Evolutionary conservation across 805 yeast genomes (phyloP), one percentile per base, ranked within the genome.

Genomic region (Kregervanrija pseudodelftensis): DNA sequence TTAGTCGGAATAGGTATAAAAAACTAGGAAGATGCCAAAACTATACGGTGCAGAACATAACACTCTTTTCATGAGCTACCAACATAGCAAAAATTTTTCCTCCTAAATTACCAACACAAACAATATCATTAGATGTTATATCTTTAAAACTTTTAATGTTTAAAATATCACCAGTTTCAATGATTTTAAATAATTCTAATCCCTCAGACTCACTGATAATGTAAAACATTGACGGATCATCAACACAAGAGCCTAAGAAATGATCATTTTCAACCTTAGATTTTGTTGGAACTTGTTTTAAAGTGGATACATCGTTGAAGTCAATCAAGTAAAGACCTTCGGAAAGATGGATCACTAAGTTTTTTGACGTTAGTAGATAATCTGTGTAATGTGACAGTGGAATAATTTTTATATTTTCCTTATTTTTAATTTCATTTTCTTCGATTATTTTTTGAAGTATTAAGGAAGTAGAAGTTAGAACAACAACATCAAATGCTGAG

Each of bases 31-130:
- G 28, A 22, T 22, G 28, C 28, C 8, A 22, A 22, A 33, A n/a
- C 11, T 42, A 43, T 35, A 52, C 16, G 15, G 30, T 31, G 39
- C 49, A 43, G 11, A 56, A 33, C 2, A 48, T 15, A 39, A 56
- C 51, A 13, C 54, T 48, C n/a, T 50, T 38, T n/a, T 43, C 36
- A 5, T 49, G 44, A 2, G 49, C 52, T 22, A 54, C 39, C 28
- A 43, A 54, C 33, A 56, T 43, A 4, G 46, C 41, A 45, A 39
- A 41, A 12, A 28, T 12, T 8, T 37, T n/a, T 5, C 28, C 28
- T 8, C 52, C 55, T 13, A 57, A n/a, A 16, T 45, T 42, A 13
- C 61, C 65, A 14, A 59, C 44, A 41, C 52, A 50, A 28, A 49
- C 49, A 50, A 49, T 40, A 8, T 46, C 47, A 8, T 46, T 32